Base-by-base conservation (phyloP, 106 monocot genomes). In the Dendrobium nobile region DNA sequence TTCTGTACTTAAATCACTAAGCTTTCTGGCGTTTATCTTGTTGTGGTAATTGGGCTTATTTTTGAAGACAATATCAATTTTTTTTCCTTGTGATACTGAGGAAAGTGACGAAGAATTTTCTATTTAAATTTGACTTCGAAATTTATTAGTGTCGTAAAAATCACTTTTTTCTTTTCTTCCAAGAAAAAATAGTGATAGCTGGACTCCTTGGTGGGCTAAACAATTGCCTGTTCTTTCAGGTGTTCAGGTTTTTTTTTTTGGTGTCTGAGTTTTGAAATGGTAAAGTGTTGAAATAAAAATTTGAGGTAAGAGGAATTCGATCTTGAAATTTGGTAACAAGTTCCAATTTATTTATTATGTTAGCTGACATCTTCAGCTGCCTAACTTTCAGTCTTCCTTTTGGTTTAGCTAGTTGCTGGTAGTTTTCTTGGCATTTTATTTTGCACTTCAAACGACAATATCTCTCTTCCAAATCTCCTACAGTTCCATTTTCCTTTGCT, bases 141-240 rank as follows among this genome's bases (percentile, higher is more conserved):
- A 9, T 42, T 73, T 41, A 7, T 41, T 73, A 31, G 2, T 8
- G 44, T 7, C 0, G 4, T 44, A 5, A 5, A 7, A 3, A 44
- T 44, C 44, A 44, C 44, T 44, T 7, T 51, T 51, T 51, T 51
- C 11, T 51, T 11, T 51, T 51, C 51, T 51, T 33, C 33, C 33
- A 33, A 33, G 13, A 51, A 51, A 13, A 13, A 51, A 51, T 11
- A 13, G 51, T 74, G 73, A 47, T 22, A 47, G 76, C 11, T 43
- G 48, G 41, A 11, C 9, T 17, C 37, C n/a, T 76, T 48, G 22
- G 48, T 76, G 45, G 76, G n/a, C 75, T 43, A n/a, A 75, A 75
- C 13, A 42, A 33, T 73, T 73, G 41, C 2, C 67, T 73, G 72
- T 73, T 73, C 72, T 40, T 75, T 72, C 72, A 26, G 31, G n/a